A percentile compares a stretch with the other conserved stretches of the same genome.
These are phyloP conservation scores for Xylaria sp. DNA, from an alignment of 2,329 filamentous ascomycete species.

Conservation along the genomic window DNA sequence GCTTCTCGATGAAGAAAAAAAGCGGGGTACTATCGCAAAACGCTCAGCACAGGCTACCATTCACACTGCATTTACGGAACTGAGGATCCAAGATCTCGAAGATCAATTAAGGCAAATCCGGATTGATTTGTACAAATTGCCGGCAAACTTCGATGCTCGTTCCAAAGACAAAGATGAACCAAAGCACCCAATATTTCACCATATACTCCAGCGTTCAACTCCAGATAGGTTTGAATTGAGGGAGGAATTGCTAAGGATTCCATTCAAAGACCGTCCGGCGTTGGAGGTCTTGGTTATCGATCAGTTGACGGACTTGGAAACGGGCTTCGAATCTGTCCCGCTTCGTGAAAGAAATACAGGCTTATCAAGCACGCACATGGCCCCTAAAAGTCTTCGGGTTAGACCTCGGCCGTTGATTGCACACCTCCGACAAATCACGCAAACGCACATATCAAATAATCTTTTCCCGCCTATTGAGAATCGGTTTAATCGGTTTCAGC, in stretches of 20 bases:
- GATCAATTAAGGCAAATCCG: slow-evolving; percentile 18
- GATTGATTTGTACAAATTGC: slow-evolving; percentile 21
- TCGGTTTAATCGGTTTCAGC: neutral
- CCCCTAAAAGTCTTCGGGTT: slow-evolving; percentile 22
- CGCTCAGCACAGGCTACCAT: slow-evolving; percentile 21
- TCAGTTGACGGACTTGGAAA: neutral
- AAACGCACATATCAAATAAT: neutral
- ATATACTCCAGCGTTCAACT: slow-evolving; percentile 12
- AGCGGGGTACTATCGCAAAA: neutral
- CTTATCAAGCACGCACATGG: neutral
- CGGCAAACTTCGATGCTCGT: neutral
- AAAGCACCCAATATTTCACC: slow-evolving; percentile 7
- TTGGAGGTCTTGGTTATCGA: slow-evolving; percentile 17
- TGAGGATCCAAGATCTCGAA: slow-evolving; percentile 21
- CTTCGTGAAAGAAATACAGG: neutral
- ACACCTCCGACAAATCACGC: slow-evolving; percentile 19
- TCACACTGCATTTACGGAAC: slow-evolving; percentile 15
- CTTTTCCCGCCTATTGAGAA: neutral
- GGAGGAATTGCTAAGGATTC: slow-evolving; percentile 2
- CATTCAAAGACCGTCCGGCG: slow-evolving; percentile 4
- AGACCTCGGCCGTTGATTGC: slow-evolving; percentile 19
- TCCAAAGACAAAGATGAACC: too few relatives aligned
- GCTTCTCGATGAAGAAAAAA: neutral
- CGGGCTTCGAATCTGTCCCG: neutral
- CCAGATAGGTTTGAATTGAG: slow-evolving; percentile 8